Base-by-base conservation (phyloP, 441 rosid genomes). In the Adansonia madagascariensis region DNA sequence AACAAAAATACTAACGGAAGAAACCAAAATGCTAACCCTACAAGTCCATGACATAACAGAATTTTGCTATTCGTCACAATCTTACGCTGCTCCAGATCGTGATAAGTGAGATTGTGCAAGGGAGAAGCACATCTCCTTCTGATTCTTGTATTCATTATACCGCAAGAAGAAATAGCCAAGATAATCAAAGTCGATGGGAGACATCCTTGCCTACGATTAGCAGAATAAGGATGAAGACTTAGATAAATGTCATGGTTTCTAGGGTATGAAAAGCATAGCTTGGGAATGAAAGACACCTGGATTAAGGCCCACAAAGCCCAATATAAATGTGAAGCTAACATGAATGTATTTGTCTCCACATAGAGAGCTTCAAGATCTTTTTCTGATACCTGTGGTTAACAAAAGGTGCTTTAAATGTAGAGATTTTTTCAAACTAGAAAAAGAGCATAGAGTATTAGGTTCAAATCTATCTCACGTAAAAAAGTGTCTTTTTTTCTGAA, bases 291-390 rank as follows among this genome's bases (percentile, higher is more conserved):
- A 17, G 18, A 22, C 84, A 92, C 99, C 98, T 96, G 99, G 79
- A 97, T 97, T 64, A 97, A 82, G 4, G 95, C 95, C 99, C 99
- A 97, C 77, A 92, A 80, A 15, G 98, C 97, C 99, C 98, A 97
- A 77, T 84, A 86, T 69, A 97, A 64, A 87, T 97, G 97, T 43
- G 98, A 87, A 65, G 97, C 97, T 80, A 94, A 79, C 87, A 87
- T 92, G 81, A 80, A 97, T 0, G 91, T 88, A 73, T 90, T 93
- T 72, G 95, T 3, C 89, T 97, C 98, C 1, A 90, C 78, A 47
- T 84, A 86, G 22, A 93, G 83, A 66, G 90, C 85, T 83, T 93
- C 91, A 12, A 97, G 85, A 72, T 92, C 98, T 73, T 73, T 78
- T 14, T 81, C 82, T 18, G 90, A 73, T 52, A 88, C 98, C 98